Percentiles rank a stretch among this genome's conserved stretches.
Evolutionary conservation across 1,139 yeast genomes (phyloP).

Genomic region (Saccharomyces uvarum): DNA sequence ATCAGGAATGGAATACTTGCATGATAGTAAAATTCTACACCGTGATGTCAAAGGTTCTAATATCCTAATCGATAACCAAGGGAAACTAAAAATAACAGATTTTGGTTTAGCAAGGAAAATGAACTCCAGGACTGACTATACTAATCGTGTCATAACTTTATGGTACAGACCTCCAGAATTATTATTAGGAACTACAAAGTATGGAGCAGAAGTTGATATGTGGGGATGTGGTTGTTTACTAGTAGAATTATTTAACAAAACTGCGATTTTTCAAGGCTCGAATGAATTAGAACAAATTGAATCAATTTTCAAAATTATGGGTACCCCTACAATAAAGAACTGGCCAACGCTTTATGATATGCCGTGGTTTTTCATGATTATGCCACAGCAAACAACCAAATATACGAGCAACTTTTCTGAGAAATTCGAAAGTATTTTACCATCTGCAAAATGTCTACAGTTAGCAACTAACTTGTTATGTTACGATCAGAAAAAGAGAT

Average conservation of each 20-base stretch:
- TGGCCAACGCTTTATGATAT: slow-evolving; percentile 74
- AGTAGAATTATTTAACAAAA: slow-evolving; percentile 67
- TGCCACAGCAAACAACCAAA: slow-evolving; percentile 40
- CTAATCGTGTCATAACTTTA: slow-evolving; percentile 87
- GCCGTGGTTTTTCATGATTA: slow-evolving; percentile 89
- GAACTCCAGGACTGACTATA: slow-evolving; percentile 51
- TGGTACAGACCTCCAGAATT: slow-evolving; percentile 98
- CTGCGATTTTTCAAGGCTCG: slow-evolving; percentile 76
- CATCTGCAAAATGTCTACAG: slow-evolving; percentile 52
- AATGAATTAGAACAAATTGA: slow-evolving; percentile 82
- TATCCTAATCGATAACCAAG: slow-evolving; percentile 63
- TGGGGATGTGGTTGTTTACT: slow-evolving; percentile 97
- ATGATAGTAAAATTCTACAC: slow-evolving; percentile 71
- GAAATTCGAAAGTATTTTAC: slow-evolving; percentile 38
- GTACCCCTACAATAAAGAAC: slow-evolving; percentile 65
- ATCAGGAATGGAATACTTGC: slow-evolving; percentile 76
- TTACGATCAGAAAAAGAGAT: slow-evolving; percentile 61
- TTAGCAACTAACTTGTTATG: slow-evolving; percentile 56
- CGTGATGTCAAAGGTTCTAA: slow-evolving; percentile 94
- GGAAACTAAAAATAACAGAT: slow-evolving; percentile 79
- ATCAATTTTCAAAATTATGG: slow-evolving; percentile 74
- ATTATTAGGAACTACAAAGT: slow-evolving; percentile 79
- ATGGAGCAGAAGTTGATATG: slow-evolving; percentile 85
- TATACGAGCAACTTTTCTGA: slow-evolving; percentile 44
- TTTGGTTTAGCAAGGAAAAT: slow-evolving; percentile 87